Conservation (phyloP, 148 eudicot genomes). For the Dysphania ambrosioides region DNA sequence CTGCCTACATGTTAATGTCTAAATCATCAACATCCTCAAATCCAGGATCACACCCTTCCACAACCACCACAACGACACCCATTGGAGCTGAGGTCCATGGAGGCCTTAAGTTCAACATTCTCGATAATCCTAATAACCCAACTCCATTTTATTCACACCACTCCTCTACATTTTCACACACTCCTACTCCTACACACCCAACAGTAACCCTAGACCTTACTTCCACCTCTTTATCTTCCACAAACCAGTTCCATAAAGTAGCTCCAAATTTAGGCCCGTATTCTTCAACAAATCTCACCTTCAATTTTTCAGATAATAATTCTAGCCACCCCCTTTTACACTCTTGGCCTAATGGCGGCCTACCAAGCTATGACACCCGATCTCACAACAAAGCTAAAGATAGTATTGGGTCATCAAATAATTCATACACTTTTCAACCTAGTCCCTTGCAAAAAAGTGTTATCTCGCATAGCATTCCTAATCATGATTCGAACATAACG, state of each 20-base stretch:
- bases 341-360: slow-evolving; percentile 44
- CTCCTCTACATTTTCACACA: slow-evolving; percentile 43
- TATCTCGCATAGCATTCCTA: slow-evolving; percentile 6
- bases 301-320: slow-evolving; percentile 43
- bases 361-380: slow-evolving; percentile 33
- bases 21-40: slow-evolving; percentile 54
- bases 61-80: slow-evolving; percentile 20
- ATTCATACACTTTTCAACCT: slow-evolving; percentile 29
- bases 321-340: slow-evolving; percentile 23
- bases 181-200: slow-evolving; percentile 51
- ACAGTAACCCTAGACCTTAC: slow-evolving; percentile 87
- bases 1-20: slow-evolving; percentile 65
- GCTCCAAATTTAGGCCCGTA: slow-evolving; percentile 33
- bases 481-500: slow-evolving; percentile 28
- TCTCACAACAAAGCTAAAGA: slow-evolving; percentile 31
- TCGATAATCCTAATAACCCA: slow-evolving; percentile 35
- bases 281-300: slow-evolving; percentile 57
- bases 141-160: slow-evolving; percentile 44
- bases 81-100: slow-evolving; percentile 32
- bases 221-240: slow-evolving; percentile 39
- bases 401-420: slow-evolving; percentile 32
- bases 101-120: slow-evolving; percentile 32
- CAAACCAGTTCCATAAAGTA: slow-evolving; percentile 36
- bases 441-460: slow-evolving; percentile 39
- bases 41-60: slow-evolving; percentile 8